A percentile compares a stretch with the other conserved stretches of the same genome.
Evolutionary conservation across 116 monocot genomes (phyloP).

Genomic region (Phalaenopsis hybrid): DNA sequence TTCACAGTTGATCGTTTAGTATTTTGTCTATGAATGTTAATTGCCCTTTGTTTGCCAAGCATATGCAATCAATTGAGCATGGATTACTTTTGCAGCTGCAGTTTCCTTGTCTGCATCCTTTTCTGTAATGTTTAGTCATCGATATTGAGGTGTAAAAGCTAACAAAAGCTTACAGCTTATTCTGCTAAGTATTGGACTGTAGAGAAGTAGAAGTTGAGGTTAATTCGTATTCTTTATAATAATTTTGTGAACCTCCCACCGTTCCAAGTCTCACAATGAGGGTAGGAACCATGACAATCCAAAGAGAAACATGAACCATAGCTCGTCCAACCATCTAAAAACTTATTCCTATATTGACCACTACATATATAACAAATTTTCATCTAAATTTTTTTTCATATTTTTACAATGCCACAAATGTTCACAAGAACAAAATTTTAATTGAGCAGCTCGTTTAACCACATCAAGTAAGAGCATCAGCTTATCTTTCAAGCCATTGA

Average conservation of each 20-base stretch:
- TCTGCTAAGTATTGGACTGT: neutral
- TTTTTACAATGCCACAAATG: no score
- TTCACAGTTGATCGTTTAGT: neutral
- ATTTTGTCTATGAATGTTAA: neutral
- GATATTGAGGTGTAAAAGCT: neutral
- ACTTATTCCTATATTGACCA: no score
- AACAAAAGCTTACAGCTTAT: neutral
- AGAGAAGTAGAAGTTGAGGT: neutral
- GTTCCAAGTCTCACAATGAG: no score
- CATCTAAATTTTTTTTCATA: no score
- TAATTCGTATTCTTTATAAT: neutral
- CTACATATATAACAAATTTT: no score
- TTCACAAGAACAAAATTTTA: no score
- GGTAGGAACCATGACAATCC: no score
- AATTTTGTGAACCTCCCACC: neutral
- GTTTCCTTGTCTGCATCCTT: neutral
- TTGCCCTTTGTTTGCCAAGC: slow-evolving; percentile 27
- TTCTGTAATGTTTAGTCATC: neutral
- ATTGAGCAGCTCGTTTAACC: no score
- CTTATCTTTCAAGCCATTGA: no score
- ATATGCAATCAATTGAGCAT: slow-evolving; percentile 56
- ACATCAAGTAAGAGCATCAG: no score
- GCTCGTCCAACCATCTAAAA: no score
- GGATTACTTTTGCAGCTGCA: slow-evolving; percentile 15
- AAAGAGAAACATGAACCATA: no score